A percentile compares a stretch with the other conserved stretches of the same genome.
Evolutionary conservation across 805 yeast species (phyloP).

Genomic region (Cyberlindnera saturnus): DNA sequence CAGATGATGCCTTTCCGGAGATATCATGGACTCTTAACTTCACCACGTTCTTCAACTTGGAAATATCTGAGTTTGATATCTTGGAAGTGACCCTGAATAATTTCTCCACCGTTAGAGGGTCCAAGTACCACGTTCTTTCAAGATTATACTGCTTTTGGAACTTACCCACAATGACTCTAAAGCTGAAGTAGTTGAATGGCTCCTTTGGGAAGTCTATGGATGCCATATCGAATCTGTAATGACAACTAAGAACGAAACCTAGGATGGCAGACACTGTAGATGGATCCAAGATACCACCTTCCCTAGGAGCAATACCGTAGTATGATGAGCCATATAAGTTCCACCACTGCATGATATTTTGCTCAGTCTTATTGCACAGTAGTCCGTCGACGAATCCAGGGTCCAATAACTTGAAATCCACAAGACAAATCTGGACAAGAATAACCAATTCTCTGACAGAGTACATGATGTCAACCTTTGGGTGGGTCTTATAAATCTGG

Average conservation of each 20-base stretch:
- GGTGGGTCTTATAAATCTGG: constrained; percentile 58
- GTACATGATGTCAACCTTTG: constrained; percentile 24
- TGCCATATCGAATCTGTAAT: constrained; percentile 56
- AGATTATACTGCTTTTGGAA: constrained; percentile 71
- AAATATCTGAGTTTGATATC: constrained; percentile 34
- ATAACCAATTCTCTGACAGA: constrained; percentile 54
- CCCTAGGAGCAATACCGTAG: constrained; percentile 32
- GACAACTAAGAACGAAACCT: constrained; percentile 67
- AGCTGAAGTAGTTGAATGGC: constrained; percentile 70
- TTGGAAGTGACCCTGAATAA: constrained; percentile 43
- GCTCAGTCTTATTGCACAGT: constrained; percentile 70
- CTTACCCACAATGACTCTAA: constrained; percentile 59
- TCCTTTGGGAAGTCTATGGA: constrained; percentile 70
- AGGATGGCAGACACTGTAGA: constrained; percentile 72
- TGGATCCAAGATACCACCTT: constrained; percentile 57
- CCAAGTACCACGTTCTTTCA: constrained; percentile 46
- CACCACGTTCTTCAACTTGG: constrained; percentile 58
- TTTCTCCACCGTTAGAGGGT: constrained; percentile 47
- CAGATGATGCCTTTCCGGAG: constrained; percentile 32
- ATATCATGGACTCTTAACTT: constrained; percentile 70
- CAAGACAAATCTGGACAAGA: constrained; percentile 67
- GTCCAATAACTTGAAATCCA: constrained; percentile 69
- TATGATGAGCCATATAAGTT: constrained; percentile 52
- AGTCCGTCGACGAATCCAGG: constrained; percentile 77
- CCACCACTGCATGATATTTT: constrained; percentile 82